Evolutionary conservation across 129 eudicot species (phyloP), one percentile per base, ranked within the genome.

Genomic region (Erigeron canadensis): DNA sequence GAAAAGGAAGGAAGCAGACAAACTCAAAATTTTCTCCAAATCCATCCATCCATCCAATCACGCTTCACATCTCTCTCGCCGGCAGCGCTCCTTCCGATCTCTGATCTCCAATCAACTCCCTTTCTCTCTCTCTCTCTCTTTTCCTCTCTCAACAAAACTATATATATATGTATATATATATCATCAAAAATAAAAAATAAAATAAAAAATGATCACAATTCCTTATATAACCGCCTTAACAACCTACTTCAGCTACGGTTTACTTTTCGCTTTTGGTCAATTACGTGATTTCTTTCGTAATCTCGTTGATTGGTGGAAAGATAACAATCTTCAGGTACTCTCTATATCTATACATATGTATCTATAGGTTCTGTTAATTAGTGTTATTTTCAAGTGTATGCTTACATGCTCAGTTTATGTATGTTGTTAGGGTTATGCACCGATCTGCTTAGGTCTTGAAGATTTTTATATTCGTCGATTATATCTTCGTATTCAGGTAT

Each of bases 401-500:
- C 61, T 18, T 55, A 55, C 17, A 55, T 55, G 61, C 18, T 55
- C 43, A 34, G 2, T 60, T 39, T 41, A 53, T 21, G 42, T 42
- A 8, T 39, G 7, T 70, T 13, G 22, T 70, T n/a, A 60, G 10
- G 95, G 95, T 5, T 85, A 88, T 69, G 90, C 95, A 70, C 95
- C 90, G 59, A 88, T 88, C 72, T 85, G 90, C 77, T 82, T 85
- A 71, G 95, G 90, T 63, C 82, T 82, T 16, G 90, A 88, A 75
- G 95, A 85, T 80, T 85, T 85, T 60, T 88, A 88, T 67, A 82
- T 80, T 19, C 85, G 88, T 19, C 83, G 90, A 5, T 81, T 85
- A 69, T 88, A 88, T 75, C 80, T 88, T 71, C 80, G 95, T 4
- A 82, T 88, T 59, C 95, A 88, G 95, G 95, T 88, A 21, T 45